Evolutionary conservation across 805 yeast genomes (phyloP).

Genomic region (Candida sakaeoensis): DNA sequence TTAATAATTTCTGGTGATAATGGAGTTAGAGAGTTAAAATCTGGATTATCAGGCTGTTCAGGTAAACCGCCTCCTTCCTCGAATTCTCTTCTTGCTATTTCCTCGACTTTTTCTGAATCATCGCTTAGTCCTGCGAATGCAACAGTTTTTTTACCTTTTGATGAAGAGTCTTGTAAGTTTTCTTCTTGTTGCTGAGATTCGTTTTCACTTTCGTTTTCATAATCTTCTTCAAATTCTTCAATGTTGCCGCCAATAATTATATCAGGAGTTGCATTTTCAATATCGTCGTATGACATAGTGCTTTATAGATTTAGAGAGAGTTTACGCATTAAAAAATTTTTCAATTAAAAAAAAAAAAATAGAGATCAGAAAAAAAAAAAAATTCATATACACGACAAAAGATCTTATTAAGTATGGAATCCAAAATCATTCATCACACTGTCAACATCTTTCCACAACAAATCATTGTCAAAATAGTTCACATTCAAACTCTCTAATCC

Average conservation of each 20-base stretch:
- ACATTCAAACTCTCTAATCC: conserved; percentile 32
- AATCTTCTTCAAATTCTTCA: conserved; percentile 35
- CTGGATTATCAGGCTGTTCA: conserved; percentile 90
- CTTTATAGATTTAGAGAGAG: neutral
- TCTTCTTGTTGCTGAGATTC: conserved; percentile 44
- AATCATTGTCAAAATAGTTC: conserved; percentile 47
- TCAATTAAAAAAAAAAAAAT: conserved; percentile 6
- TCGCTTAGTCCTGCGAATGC: conserved; percentile 72
- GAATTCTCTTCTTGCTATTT: conserved; percentile 75
- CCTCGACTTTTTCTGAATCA: conserved; percentile 66
- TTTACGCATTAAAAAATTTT: conserved; percentile 3
- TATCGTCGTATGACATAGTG: conserved; percentile 66
- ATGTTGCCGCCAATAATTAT: conserved; percentile 64
- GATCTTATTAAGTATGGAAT: conserved; percentile 47
- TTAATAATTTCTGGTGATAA: conserved; percentile 92
- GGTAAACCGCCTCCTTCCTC: conserved; percentile 99
- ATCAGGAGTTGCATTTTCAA: conserved; percentile 82
- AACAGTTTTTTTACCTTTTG: conserved; percentile 62
- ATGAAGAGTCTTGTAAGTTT: conserved; percentile 28
- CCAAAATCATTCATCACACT: conserved; percentile 91
- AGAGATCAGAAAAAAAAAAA: conserved; percentile 4
- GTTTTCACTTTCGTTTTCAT: conserved; percentile 43
- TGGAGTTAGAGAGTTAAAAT: conserved; percentile 77
- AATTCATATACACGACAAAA: conserved; percentile 2
- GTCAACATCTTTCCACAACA: conserved; percentile 79